Conservation (phyloP, 73 alveolate genomes). For the Diophrys sp. region DNA sequence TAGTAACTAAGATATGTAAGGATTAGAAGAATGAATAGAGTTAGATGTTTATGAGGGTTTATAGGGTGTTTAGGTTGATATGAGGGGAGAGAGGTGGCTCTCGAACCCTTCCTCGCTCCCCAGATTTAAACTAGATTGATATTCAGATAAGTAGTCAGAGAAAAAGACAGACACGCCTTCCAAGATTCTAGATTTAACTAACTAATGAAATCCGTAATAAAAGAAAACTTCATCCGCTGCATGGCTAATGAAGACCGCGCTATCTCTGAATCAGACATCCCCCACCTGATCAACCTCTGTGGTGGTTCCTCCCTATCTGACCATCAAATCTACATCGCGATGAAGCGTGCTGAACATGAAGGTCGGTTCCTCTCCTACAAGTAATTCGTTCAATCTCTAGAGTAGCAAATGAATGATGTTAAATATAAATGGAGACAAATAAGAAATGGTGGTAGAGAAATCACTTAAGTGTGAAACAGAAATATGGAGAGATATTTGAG, state of each 20-base stretch:
- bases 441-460: constrained; percentile 29
- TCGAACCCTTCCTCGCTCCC: too few relatives aligned
- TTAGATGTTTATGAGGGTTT: neutral
- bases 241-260: neutral
- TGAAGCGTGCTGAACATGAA: neutral
- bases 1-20: too few relatives aligned
- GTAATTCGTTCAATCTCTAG: too few relatives aligned
- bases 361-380: too few relatives aligned
- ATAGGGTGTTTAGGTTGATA: neutral
- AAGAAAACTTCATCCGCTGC: neutral
- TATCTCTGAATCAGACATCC: neutral
- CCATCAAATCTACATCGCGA: neutral
- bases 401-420: too few relatives aligned
- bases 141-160: too few relatives aligned
- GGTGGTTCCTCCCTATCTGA: neutral
- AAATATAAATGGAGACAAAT: neutral
- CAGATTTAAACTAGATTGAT: too few relatives aligned
- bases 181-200: neutral
- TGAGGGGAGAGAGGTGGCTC: too few relatives aligned
- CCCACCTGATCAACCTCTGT: neutral
- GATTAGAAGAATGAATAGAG: neutral
- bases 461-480: constrained; percentile 4
- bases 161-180: neutral
- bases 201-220: neutral
- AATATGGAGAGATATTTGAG: neutral